Evolutionary conservation across 805 yeast species (phyloP).

Genomic region (Kurtzmaniella cleridarum): DNA sequence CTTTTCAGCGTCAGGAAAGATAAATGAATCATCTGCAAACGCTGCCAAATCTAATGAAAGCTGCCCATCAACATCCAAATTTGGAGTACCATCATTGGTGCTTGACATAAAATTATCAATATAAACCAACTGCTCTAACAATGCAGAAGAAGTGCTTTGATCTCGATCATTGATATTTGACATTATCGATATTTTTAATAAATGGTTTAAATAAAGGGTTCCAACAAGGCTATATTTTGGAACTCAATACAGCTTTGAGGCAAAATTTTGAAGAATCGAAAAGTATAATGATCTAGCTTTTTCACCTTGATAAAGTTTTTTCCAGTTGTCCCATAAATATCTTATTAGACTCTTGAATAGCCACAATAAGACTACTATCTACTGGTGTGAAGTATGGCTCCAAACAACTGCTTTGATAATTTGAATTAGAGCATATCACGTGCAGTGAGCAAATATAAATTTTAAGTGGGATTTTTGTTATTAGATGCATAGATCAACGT

Average conservation of each 20-base stretch:
- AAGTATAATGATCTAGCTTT: too few relatives aligned
- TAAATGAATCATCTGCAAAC: conserved; percentile 75
- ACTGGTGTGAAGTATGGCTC: too few relatives aligned
- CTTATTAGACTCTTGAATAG: too few relatives aligned
- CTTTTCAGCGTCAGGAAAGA: conserved; percentile 79
- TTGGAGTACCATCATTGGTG: conserved; percentile 29
- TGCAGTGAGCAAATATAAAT: background rate
- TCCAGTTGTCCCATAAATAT: too few relatives aligned
- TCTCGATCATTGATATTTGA: conserved; percentile 1
- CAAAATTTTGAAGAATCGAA: too few relatives aligned
- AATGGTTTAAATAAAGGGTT: too few relatives aligned
- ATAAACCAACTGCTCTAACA: conserved; percentile 73
- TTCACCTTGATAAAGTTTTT: too few relatives aligned
- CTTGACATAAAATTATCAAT: conserved; percentile 71
- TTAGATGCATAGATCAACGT: background rate
- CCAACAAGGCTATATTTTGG: too few relatives aligned
- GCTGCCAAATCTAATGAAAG: conserved; percentile 61
- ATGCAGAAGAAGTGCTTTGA: conserved; percentile 26
- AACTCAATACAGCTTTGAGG: too few relatives aligned
- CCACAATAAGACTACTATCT: too few relatives aligned
- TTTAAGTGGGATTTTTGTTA: background rate
- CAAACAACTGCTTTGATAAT: too few relatives aligned
- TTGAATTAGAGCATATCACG: conserved; percentile 3
- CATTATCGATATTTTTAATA: too few relatives aligned
- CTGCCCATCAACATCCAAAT: conserved; percentile 36